Evolutionary conservation across 2,329 filamentous ascomycete genomes (phyloP).

Genomic region (Zymoseptoria ardabiliae): DNA sequence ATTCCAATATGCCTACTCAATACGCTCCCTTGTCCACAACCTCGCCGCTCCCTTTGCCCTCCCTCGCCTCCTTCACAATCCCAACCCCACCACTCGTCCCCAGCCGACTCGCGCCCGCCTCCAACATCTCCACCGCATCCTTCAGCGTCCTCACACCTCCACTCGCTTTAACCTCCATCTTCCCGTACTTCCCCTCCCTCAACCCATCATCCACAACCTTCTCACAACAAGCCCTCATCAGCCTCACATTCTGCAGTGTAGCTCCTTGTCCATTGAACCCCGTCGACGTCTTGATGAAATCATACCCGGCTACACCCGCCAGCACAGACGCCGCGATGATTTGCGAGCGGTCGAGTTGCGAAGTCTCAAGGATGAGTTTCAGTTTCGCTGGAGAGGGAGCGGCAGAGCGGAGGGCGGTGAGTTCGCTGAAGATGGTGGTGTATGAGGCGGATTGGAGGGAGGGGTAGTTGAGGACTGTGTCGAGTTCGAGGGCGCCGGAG

Average conservation of each 20-base stretch:
- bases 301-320: conserved; percentile 45
- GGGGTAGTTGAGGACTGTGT: conserved; percentile 52
- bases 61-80: conserved; percentile 46
- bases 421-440: conserved; percentile 45
- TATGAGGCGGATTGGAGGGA: conserved; percentile 38
- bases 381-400: conserved; percentile 36
- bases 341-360: conserved; percentile 41
- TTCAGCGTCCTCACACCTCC: conserved; percentile 48
- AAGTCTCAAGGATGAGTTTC: conserved; percentile 56
- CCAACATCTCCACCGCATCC: conserved; percentile 48
- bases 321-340: conserved; percentile 49
- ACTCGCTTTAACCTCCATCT: conserved; percentile 51
- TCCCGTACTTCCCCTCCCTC: conserved; percentile 10
- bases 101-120: conserved; percentile 49
- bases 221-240: conserved; percentile 48
- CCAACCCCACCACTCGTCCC: conserved; percentile 50
- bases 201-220: conserved; percentile 30
- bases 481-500: conserved; percentile 49
- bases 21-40: not conserved
- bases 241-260: conserved; percentile 43
- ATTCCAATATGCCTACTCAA: not conserved
- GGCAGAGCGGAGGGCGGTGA: conserved; percentile 45
- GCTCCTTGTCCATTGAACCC: conserved; percentile 52
- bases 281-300: conserved; percentile 56
- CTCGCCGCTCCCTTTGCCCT: conserved; percentile 6